phyloP scores from a whole-genome alignment of 441 rosid genomes.

The Brassica balearica region DNA sequence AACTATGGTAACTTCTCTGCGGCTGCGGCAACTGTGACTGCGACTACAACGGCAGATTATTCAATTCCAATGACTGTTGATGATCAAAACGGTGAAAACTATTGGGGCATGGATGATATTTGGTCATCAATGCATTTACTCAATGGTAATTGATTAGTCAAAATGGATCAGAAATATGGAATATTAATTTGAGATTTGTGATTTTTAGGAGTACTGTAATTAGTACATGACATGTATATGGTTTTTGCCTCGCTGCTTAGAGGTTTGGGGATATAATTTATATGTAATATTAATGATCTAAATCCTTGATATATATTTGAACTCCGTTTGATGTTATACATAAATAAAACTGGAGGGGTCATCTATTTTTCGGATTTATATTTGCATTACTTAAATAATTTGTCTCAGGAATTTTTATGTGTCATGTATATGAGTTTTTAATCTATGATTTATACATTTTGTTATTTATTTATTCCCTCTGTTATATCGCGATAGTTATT shows the following conservation, averaged over 20 bases:
- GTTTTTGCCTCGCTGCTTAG: slow-evolving; percentile 36
- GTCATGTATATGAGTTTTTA: background rate
- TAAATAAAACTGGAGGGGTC: slow-evolving; percentile 36
- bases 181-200: slow-evolving; percentile 36
- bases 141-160: slow-evolving; percentile 57
- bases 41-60: slow-evolving; percentile 40
- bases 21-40: background rate
- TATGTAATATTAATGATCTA: slow-evolving; percentile 34
- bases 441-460: background rate
- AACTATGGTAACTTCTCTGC: slow-evolving; percentile 40
- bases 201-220: slow-evolving; percentile 32
- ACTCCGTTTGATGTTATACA: slow-evolving; percentile 32
- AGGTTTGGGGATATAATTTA: slow-evolving; percentile 41
- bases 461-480: background rate
- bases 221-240: slow-evolving; percentile 35
- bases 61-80: slow-evolving; percentile 47
- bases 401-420: background rate
- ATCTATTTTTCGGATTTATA: background rate
- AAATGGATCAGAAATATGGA: background rate
- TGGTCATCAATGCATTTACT: slow-evolving; percentile 90
- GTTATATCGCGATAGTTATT: background rate
- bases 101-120: slow-evolving; percentile 92
- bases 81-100: slow-evolving; percentile 60
- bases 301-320: slow-evolving; percentile 27
- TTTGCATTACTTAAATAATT: background rate